Conservation (phyloP, 1,284 basidiomycete genomes). For the Leccinum subrobustum region DNA sequence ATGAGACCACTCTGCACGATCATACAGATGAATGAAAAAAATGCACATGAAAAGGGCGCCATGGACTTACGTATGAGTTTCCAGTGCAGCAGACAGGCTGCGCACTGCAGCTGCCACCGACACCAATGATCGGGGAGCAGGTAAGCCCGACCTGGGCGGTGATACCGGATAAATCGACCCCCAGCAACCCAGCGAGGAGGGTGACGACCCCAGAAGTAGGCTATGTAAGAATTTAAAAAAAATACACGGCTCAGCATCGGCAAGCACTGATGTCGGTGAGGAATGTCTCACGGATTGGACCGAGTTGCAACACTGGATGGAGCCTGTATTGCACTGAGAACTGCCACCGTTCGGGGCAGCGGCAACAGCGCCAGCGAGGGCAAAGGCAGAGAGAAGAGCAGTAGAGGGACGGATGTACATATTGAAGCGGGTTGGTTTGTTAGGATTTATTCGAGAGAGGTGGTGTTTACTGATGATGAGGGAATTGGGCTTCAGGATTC, state of each 20-base stretch:
- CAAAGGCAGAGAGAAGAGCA: slow-evolving; percentile 8
- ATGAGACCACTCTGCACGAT: slow-evolving; percentile 4
- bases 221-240: slow-evolving; percentile 1
- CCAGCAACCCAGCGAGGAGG: background rate
- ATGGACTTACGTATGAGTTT: slow-evolving; percentile 16
- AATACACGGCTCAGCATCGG: background rate
- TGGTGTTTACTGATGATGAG: background rate
- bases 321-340: too few species aligned
- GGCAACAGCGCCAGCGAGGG: slow-evolving; percentile 5
- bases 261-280: background rate
- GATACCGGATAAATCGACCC: background rate
- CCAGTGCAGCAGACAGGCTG: slow-evolving; percentile 22
- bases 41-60: background rate
- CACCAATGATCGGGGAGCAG: slow-evolving; percentile 10
- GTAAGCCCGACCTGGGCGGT: slow-evolving; percentile 10
- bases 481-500: background rate
- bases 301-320: too few species aligned
- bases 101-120: slow-evolving; percentile 6
- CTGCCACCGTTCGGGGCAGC: too few species aligned
- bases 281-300: slow-evolving; percentile 1
- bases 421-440: background rate
- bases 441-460: background rate
- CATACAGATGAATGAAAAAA: background rate
- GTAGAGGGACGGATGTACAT: slow-evolving; percentile 18
- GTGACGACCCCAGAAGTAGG: background rate